These are phyloP conservation scores for Testicularia cyperi DNA, from an alignment of 1,284 basidiomycete genomes.

Conservation along the genomic window DNA sequence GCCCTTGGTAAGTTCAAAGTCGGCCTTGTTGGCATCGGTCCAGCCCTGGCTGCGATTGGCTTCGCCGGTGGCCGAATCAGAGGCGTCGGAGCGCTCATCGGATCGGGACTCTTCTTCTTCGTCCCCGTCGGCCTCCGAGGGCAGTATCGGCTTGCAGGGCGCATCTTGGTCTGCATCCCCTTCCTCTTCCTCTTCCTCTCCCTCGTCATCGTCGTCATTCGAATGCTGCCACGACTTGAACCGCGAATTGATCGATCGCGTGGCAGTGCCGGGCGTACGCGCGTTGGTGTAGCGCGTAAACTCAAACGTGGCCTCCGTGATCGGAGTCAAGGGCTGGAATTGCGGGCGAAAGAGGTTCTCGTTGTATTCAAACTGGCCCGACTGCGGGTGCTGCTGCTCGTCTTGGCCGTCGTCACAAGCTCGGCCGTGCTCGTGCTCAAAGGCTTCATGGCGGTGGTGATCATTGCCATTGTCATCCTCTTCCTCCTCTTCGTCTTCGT, in stretches of 20 bases:
- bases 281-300: slow-evolving; percentile 45
- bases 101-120: slow-evolving; percentile 3
- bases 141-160: too few relatives aligned
- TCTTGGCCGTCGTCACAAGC: slow-evolving; percentile 2
- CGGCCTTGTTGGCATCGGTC: slow-evolving; percentile 26
- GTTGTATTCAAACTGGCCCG: slow-evolving; percentile 7
- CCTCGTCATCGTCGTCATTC: background rate
- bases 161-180: too few relatives aligned
- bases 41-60: slow-evolving; percentile 25
- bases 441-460: background rate
- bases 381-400: too few relatives aligned
- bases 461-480: slow-evolving; percentile 14
- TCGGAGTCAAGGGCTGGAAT: slow-evolving; percentile 50
- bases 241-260: slow-evolving; percentile 11
- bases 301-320: slow-evolving; percentile 54
- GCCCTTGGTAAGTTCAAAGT: slow-evolving; percentile 35
- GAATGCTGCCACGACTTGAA: slow-evolving; percentile 15
- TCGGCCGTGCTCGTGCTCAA: background rate
- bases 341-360: slow-evolving; percentile 30
- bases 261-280: slow-evolving; percentile 38
- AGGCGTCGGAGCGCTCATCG: slow-evolving; percentile 30
- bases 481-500: slow-evolving; percentile 24
- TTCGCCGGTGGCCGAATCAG: slow-evolving; percentile 15
- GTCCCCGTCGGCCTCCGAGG: background rate
- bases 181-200: slow-evolving; percentile 7